Conservation (phyloP, 306 rosid species). For the Vigna angularis region DNA sequence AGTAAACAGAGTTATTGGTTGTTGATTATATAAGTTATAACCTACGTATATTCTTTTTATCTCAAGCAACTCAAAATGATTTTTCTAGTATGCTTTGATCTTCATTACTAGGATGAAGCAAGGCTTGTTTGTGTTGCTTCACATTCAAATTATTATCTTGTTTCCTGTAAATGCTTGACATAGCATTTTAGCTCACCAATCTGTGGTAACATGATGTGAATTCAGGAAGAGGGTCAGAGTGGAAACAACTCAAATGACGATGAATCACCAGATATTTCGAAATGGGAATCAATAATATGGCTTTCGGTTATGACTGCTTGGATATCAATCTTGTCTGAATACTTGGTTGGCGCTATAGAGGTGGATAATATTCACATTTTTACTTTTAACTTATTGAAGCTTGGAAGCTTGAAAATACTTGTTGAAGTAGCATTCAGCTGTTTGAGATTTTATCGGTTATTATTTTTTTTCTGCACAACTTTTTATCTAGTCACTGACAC, state of each 20-base stretch:
- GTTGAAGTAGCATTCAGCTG: constrained; percentile 13
- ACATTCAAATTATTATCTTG: constrained; percentile 17
- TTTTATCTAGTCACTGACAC: neutral
- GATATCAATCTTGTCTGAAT: constrained; percentile 77
- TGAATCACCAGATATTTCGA: constrained; percentile 78
- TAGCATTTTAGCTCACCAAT: constrained; percentile 36
- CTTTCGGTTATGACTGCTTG: constrained; percentile 75
- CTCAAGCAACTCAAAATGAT: neutral
- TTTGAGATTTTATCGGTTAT: neutral
- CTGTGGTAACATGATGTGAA: constrained; percentile 44
- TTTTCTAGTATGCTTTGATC: constrained; percentile 34
- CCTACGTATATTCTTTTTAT: neutral
- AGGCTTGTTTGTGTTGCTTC: constrained; percentile 3
- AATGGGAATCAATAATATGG: constrained; percentile 89
- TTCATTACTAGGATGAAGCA: constrained; percentile 17
- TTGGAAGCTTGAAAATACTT: constrained; percentile 13
- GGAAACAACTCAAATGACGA: constrained; percentile 55
- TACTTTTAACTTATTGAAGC: neutral
- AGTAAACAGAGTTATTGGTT: constrained; percentile 3
- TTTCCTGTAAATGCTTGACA: constrained; percentile 16
- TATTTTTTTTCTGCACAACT: neutral
- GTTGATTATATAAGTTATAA: neutral
- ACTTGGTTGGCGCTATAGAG: constrained; percentile 78
- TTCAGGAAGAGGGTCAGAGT: constrained; percentile 65
- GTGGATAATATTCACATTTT: constrained; percentile 46